Evolutionary conservation across 805 yeast species (phyloP).

Genomic region (Yarrowia divulgata): DNA sequence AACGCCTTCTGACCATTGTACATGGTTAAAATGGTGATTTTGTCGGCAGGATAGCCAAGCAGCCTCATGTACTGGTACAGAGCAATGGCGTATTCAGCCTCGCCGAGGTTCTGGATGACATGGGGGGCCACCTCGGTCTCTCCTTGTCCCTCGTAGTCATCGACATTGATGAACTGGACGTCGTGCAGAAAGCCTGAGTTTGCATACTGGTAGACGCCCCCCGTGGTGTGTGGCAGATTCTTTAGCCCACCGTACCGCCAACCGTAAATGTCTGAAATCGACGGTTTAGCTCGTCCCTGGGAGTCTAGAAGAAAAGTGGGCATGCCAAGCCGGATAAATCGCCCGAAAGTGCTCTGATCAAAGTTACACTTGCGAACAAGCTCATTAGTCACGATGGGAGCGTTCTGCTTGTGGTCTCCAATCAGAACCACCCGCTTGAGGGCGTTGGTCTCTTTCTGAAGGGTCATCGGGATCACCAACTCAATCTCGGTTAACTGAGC

Average conservation of each 20-base stretch:
- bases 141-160: slow-evolving; percentile 47
- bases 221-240: slow-evolving; percentile 21
- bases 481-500: slow-evolving; percentile 50
- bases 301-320: slow-evolving; percentile 42
- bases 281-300: slow-evolving; percentile 47
- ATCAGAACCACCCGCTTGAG: slow-evolving; percentile 49
- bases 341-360: slow-evolving; percentile 47
- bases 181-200: slow-evolving; percentile 53
- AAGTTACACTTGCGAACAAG: slow-evolving; percentile 42
- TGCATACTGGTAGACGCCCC: slow-evolving; percentile 41
- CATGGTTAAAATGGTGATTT: slow-evolving; percentile 55
- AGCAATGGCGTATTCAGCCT: slow-evolving; percentile 58
- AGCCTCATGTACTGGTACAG: slow-evolving; percentile 58
- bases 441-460: slow-evolving; percentile 38
- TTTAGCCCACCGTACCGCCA: slow-evolving; percentile 43
- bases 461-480: slow-evolving; percentile 47
- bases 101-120: slow-evolving; percentile 53
- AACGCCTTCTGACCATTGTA: slow-evolving; percentile 55
- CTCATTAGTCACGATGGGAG: slow-evolving; percentile 45
- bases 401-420: slow-evolving; percentile 51
- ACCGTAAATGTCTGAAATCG: slow-evolving; percentile 45
- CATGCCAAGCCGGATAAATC: slow-evolving; percentile 46
- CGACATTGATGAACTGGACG: slow-evolving; percentile 51
- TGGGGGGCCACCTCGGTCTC: slow-evolving; percentile 48
- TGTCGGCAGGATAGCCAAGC: slow-evolving; percentile 53